A percentile compares a stretch with the other conserved stretches of the same genome.
These are phyloP conservation scores for Parathielavia appendiculata DNA, from an alignment of 495 filamentous ascomycete species.

Conservation along the genomic window DNA sequence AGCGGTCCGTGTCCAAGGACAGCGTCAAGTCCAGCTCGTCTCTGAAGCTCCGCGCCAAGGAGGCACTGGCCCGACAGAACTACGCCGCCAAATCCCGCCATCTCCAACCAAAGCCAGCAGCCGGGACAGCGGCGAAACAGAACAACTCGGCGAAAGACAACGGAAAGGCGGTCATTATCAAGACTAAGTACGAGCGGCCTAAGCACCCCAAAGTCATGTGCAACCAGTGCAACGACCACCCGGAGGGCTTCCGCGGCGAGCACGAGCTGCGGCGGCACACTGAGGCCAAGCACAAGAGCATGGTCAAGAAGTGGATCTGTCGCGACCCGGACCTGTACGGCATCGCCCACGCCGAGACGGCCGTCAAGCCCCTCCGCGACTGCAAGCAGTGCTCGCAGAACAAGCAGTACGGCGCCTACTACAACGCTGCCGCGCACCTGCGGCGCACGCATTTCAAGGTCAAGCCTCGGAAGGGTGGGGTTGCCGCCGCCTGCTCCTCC, in stretches of 20 bases:
- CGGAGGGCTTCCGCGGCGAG: conserved; percentile 85
- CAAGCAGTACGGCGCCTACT: conserved; percentile 87
- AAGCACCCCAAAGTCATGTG: conserved; percentile 74
- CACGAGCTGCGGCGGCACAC: conserved; percentile 88
- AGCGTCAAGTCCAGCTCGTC: conserved; percentile 42
- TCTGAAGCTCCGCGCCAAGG: conserved; percentile 41
- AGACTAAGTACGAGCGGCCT: conserved; percentile 66
- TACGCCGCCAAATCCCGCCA: conserved; percentile 31
- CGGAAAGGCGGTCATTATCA: conserved; percentile 56
- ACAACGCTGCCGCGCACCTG: conserved; percentile 92
- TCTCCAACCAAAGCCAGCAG: conserved; percentile 39
- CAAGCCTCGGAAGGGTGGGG: conserved; percentile 42
- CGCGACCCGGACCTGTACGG: conserved; percentile 35
- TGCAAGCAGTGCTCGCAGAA: conserved; percentile 78
- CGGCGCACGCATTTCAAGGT: conserved; percentile 77
- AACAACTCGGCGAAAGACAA: conserved; percentile 30
- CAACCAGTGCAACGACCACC: conserved; percentile 65
- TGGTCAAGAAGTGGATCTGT: conserved; percentile 77
- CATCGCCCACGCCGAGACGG: conserved; percentile 38
- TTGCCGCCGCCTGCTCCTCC: conserved; percentile 31
- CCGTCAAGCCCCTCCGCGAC: conserved; percentile 63
- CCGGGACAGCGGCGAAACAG: conserved; percentile 11
- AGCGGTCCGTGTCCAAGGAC: conserved; percentile 40
- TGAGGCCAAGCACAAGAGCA: conserved; percentile 68
- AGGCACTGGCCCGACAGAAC: conserved; percentile 35